phyloP scores from a whole-genome alignment of 805 yeast genomes.

The Candida namnaoensis region DNA sequence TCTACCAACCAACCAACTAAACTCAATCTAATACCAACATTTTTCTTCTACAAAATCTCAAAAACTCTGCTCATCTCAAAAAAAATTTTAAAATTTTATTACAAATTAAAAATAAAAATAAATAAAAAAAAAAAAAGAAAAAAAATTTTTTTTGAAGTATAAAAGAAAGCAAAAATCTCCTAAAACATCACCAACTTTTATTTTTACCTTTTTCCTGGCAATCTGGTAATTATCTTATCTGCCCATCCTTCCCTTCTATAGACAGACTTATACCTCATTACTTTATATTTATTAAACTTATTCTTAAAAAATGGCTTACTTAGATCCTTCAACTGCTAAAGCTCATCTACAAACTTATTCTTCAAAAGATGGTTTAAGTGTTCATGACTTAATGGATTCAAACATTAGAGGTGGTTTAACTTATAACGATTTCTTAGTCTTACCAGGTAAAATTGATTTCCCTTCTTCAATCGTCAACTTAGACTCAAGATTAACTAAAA shows the following conservation, averaged over 20 bases:
- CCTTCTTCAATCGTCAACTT: constrained; percentile 70
- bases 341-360: constrained; percentile 57
- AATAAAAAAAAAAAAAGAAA: no score
- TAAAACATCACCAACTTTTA: no score
- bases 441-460: constrained; percentile 92
- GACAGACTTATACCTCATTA: background rate
- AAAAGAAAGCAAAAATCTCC: no score
- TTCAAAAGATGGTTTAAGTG: constrained; percentile 78
- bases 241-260: background rate
- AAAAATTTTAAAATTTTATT: no score
- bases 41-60: no score
- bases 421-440: constrained; percentile 89
- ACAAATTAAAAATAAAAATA: no score
- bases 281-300: background rate
- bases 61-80: no score
- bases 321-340: constrained; percentile 53
- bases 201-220: constrained; percentile 1
- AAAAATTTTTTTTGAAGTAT: constrained; percentile 7
- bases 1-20: no score
- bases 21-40: no score
- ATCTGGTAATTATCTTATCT: constrained; percentile 1
- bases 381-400: constrained; percentile 83
- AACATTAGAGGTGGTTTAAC: constrained; percentile 90
- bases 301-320: constrained; percentile 15
- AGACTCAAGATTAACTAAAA: constrained; percentile 85